These are phyloP conservation scores for Penicillium oxalicum DNA, from an alignment of 2,329 filamentous ascomycete species.

Conservation along the genomic window DNA sequence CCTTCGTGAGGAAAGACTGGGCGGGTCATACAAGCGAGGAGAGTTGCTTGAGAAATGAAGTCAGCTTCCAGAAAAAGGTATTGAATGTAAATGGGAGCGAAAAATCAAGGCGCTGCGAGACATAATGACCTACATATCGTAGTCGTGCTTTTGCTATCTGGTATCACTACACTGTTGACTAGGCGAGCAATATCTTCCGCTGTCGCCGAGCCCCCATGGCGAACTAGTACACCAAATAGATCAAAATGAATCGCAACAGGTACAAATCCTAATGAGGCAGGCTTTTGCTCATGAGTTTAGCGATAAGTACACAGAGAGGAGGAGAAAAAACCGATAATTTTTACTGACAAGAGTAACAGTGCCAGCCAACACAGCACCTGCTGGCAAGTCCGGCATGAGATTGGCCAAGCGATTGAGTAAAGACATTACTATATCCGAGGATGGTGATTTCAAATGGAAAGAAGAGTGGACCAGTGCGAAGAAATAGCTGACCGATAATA, in stretches of 20 bases:
- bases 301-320: not conserved
- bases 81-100: too few species aligned
- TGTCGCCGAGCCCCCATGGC: constrained; percentile 21
- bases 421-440: constrained; percentile 9
- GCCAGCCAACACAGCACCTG: constrained; percentile 24
- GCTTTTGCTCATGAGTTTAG: constrained; percentile 14
- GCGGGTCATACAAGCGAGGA: too few species aligned
- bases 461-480: too few species aligned
- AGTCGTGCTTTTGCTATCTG: constrained; percentile 10
- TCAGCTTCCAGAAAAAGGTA: too few species aligned
- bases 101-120: too few species aligned
- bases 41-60: too few species aligned
- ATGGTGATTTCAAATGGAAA: not conserved
- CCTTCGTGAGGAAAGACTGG: too few species aligned
- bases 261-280: constrained; percentile 33
- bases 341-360: constrained; percentile 24
- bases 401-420: constrained; percentile 14
- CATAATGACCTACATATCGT: constrained; percentile 21
- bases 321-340: not conserved
- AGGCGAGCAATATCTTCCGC: constrained; percentile 23
- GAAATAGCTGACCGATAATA: too few species aligned
- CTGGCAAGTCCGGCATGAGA: constrained; percentile 9
- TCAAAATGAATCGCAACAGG: constrained; percentile 34
- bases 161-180: constrained; percentile 13
- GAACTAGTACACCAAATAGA: constrained; percentile 27